Percentiles rank a stretch among this genome's conserved stretches.
Conservation (phyloP, 148 eudicot species). For the Limonium bicolor region DNA sequence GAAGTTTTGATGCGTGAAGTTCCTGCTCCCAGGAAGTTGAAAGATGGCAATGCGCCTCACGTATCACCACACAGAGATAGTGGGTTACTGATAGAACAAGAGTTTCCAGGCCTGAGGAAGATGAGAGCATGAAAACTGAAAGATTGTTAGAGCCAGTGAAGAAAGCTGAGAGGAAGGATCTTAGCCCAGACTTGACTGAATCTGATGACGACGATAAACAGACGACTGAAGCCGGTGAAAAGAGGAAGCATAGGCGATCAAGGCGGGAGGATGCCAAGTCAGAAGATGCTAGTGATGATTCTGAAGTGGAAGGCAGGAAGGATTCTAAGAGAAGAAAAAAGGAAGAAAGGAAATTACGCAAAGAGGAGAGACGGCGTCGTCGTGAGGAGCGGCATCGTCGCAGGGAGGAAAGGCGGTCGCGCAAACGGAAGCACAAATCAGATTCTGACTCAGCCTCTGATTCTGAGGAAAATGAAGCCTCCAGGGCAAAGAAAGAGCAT, state of each 20-base stretch:
- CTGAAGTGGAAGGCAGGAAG: constrained; percentile 59
- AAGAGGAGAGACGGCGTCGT: constrained; percentile 69
- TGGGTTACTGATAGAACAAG: constrained; percentile 19
- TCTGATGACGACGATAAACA: constrained; percentile 41
- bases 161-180: constrained; percentile 23
- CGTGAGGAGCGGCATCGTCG: constrained; percentile 68
- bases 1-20: constrained; percentile 18
- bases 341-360: constrained; percentile 66
- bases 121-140: constrained; percentile 14
- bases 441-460: constrained; percentile 39
- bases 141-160: constrained; percentile 16
- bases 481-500: constrained; percentile 12
- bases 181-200: constrained; percentile 36
- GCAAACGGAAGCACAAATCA: constrained; percentile 44
- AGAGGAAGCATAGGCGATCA: constrained; percentile 62
- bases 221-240: constrained; percentile 27
- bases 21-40: constrained; percentile 16
- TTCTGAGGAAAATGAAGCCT: constrained; percentile 25
- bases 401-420: constrained; percentile 56
- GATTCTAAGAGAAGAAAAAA: constrained; percentile 72
- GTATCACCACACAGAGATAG: constrained; percentile 12
- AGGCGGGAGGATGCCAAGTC: constrained; percentile 38
- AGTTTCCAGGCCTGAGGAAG: constrained; percentile 19
- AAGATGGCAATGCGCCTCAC: constrained; percentile 15
- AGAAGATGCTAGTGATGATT: constrained; percentile 57